Conservation (phyloP, 345 rosid species). For the Jatropha curcas region DNA sequence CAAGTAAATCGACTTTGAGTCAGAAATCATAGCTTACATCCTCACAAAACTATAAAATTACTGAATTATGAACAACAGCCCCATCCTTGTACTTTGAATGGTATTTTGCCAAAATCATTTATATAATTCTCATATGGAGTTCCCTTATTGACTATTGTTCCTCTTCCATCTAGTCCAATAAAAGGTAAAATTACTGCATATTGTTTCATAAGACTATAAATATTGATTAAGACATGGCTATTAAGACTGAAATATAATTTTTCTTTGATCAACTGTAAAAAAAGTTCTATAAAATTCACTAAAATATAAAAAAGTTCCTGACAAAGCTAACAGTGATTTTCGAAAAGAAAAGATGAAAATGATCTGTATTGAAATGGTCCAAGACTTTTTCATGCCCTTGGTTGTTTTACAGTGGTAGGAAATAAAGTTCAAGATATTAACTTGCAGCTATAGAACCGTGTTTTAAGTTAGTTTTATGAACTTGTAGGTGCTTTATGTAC, state of each 20-base stretch:
- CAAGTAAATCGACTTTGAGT: too few species aligned
- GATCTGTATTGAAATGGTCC: neutral
- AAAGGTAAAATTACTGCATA: neutral
- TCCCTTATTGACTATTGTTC: too few species aligned
- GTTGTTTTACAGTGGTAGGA: neutral
- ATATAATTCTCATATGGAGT: too few species aligned
- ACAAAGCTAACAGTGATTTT: neutral
- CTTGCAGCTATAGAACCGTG: neutral
- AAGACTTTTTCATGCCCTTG: neutral
- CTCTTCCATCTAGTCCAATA: neutral
- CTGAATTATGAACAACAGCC: neutral
- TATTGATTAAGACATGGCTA: neutral
- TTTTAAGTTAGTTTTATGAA: constrained; percentile 13
- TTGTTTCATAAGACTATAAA: neutral
- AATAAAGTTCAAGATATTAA: neutral
- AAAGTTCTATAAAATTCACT: neutral
- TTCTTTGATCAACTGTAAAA: neutral
- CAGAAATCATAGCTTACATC: too few species aligned
- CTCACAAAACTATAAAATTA: neutral
- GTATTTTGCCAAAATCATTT: neutral
- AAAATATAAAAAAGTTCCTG: neutral
- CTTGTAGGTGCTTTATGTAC: constrained; percentile 71
- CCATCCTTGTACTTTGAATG: neutral
- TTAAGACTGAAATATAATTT: neutral
- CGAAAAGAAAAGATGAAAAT: neutral